Conservation (phyloP, 257 asterid genomes). For the Linaria vulgaris region DNA sequence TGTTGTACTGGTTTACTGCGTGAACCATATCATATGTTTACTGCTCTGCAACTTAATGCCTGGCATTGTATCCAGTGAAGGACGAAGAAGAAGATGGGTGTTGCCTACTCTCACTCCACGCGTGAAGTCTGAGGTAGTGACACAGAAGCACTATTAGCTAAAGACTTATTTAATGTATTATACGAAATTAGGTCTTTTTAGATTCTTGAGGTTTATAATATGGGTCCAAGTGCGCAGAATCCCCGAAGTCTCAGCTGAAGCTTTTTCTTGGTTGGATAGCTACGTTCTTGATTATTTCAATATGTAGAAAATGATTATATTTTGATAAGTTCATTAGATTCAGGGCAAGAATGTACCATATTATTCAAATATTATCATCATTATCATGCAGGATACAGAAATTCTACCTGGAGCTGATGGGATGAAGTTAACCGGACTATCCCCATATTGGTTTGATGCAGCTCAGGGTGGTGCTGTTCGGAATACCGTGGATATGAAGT, state of each 20-base stretch:
- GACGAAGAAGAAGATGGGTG: conserved; percentile 91
- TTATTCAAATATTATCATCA: conserved; percentile 4
- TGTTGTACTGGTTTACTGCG: too few species aligned
- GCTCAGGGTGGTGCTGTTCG: conserved; percentile 79
- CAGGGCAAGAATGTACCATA: background rate
- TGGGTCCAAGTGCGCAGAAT: conserved; percentile 14
- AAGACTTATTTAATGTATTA: too few species aligned
- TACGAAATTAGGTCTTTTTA: too few species aligned
- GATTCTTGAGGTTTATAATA: conserved; percentile 7
- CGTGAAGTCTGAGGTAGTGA: conserved; percentile 50
- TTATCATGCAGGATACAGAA: conserved; percentile 45
- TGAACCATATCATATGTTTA: too few species aligned
- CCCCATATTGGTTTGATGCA: conserved; percentile 96
- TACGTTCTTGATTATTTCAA: background rate
- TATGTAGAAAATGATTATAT: background rate
- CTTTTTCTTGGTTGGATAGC: too few species aligned
- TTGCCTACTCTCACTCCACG: conserved; percentile 70
- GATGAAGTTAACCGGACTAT: conserved; percentile 77
- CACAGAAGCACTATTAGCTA: conserved; percentile 13
- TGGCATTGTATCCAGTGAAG: conserved; percentile 67
- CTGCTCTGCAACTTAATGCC: conserved; percentile 15
- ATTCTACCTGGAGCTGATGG: conserved; percentile 31
- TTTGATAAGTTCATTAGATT: too few species aligned
- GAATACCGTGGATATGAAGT: conserved; percentile 76
- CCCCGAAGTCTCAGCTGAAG: background rate